Evolutionary conservation across 768 basidiomycete species (phyloP).

Genomic region (Lactarius sp.): DNA sequence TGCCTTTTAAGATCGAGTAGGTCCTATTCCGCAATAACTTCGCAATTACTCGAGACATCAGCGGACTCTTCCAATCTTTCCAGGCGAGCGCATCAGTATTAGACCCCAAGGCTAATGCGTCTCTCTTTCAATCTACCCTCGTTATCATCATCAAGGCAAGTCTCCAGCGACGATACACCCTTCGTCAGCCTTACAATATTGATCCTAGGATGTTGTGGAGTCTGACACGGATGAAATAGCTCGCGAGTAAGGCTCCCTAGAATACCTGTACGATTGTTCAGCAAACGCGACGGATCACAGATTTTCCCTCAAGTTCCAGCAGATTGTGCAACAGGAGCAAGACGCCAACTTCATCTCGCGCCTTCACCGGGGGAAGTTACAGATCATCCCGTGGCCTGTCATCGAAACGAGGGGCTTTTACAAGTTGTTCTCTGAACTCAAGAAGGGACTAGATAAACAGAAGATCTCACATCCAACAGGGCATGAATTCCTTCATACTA

Average conservation of each 20-base stretch:
- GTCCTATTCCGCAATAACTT: conserved; percentile 65
- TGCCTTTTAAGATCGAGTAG: conserved; percentile 38
- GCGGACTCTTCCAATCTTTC: conserved; percentile 57
- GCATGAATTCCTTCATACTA: conserved; percentile 48
- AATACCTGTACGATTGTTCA: background rate
- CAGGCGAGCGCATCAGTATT: conserved; percentile 49
- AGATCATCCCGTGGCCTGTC: conserved; percentile 64
- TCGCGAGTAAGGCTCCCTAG: conserved; percentile 41
- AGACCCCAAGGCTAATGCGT: conserved; percentile 54
- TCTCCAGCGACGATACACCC: background rate
- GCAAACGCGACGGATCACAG: conserved; percentile 30
- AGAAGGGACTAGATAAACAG: conserved; percentile 46
- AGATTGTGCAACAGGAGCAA: conserved; percentile 60
- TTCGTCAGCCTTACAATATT: background rate
- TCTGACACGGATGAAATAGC: conserved; percentile 55
- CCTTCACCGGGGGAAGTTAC: conserved; percentile 50
- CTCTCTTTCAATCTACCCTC: conserved; percentile 53
- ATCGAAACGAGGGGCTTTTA: conserved; percentile 62
- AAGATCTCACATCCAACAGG: conserved; percentile 45
- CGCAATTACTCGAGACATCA: conserved; percentile 54
- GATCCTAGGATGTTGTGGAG: conserved; percentile 55
- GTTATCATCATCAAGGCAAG: conserved; percentile 59
- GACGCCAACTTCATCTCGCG: conserved; percentile 57
- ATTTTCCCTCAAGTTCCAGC: conserved; percentile 52
- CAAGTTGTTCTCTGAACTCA: conserved; percentile 45